Base-by-base conservation (phyloP, 805 yeast genomes). In the Kazachstania kunashirensis region DNA sequence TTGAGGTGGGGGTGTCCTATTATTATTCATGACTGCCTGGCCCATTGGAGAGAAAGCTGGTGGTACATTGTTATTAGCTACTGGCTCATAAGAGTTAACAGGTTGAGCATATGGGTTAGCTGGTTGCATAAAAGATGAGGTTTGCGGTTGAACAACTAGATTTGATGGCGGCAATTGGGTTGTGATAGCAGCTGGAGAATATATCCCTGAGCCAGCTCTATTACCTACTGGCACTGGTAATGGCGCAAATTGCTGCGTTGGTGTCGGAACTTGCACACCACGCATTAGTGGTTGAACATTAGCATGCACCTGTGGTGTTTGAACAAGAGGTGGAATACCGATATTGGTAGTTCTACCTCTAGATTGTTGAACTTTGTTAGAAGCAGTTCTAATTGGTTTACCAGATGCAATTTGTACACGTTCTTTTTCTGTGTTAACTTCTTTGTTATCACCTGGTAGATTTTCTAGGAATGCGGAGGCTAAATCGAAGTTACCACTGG, bases 401-500 rank as follows among this genome's bases (percentile, higher is more conserved):
- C 70, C 70, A 12, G 76, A 66, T 6, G 95, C 94, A 47, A 74
- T 76, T 32, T 68, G 45, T 14, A 89, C 78, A 49, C 98, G 77
- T 44, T 83, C 88, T 57, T 79, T 83, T 52, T 84, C 96, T 29
- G 71, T 55, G 38, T 70, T 73, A 34, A 81, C 77, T 18, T 79
- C 84, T 30, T 80, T 82, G 48, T 78, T 75, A 37, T 75, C 75
- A 31, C 72, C 75, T 10, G 97, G 95, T 50, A 92, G 66, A 42
- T 80, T 66, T 31, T 67, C 66, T 53, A 89, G 68, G 46, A 83
- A 75, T 46, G 70, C 73, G 40, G 67, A 70, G 2, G 97, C 96
- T 46, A 89, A 65, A 8, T 80, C 94, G 48, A 84, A 78, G 45
- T 83, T 77, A 19, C 96, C 97, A 52, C 71, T 77, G 19, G 85